A percentile compares a stretch with the other conserved stretches of the same genome.
Evolutionary conservation across 106 monocot species (phyloP).

Genomic region (Platanthera zijinensis): DNA sequence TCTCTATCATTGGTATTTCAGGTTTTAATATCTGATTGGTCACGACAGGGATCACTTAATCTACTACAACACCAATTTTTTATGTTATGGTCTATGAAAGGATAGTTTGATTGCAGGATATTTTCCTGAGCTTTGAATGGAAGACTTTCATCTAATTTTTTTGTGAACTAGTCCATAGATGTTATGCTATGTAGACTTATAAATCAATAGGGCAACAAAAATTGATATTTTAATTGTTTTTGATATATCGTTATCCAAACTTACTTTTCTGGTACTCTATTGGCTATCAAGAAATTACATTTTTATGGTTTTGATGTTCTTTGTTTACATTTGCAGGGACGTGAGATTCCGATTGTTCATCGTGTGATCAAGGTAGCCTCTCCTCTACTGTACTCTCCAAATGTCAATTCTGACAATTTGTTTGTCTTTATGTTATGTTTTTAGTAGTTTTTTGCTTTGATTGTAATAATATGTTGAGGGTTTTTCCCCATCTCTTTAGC

Average conservation of each 20-base stretch:
- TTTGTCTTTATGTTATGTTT: too few relatives aligned
- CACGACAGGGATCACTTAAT: not conserved
- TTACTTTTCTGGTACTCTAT: not conserved
- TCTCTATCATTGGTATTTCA: not conserved
- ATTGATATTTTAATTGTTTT: conserved; percentile 1
- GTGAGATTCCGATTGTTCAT: conserved; percentile 47
- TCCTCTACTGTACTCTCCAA: not conserved
- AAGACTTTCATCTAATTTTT: too few relatives aligned
- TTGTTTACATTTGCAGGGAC: conserved; percentile 20
- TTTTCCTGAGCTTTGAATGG: not conserved
- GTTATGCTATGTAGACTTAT: not conserved
- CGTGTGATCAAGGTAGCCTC: conserved; percentile 34
- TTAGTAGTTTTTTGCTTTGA: too few relatives aligned
- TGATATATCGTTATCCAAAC: not conserved
- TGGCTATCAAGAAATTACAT: not conserved
- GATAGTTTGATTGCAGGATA: not conserved
- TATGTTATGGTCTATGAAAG: not conserved
- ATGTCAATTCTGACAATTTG: not conserved
- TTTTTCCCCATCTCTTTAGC: too few relatives aligned
- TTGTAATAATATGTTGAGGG: too few relatives aligned
- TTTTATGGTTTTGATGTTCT: not conserved
- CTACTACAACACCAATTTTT: not conserved
- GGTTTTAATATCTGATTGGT: not conserved
- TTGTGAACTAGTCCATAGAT: not conserved
- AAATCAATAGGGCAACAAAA: not conserved